phyloP scores from a whole-genome alignment of 164 flowering plant genomes.

The Vitis amurensis region DNA sequence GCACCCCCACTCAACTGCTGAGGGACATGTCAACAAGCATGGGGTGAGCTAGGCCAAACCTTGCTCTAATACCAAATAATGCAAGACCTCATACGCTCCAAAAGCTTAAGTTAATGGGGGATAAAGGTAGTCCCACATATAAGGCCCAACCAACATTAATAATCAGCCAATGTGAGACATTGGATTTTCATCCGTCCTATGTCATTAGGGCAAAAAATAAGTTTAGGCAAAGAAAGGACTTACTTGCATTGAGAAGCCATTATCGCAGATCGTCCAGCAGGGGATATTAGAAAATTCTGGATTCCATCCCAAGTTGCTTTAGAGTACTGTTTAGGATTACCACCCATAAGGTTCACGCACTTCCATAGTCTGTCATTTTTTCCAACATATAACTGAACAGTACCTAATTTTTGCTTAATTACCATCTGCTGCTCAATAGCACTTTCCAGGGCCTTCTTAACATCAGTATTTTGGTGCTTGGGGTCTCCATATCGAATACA shows the following conservation, averaged over 20 bases:
- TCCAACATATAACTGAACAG: conserved; percentile 52
- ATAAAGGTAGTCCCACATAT: too few relatives aligned
- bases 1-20: too few relatives aligned
- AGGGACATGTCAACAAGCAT: too few relatives aligned
- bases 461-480: conserved; percentile 59
- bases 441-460: conserved; percentile 60
- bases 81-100: too few relatives aligned
- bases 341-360: conserved; percentile 69
- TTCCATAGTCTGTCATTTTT: conserved; percentile 71
- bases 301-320: conserved; percentile 66
- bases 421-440: conserved; percentile 75
- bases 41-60: too few relatives aligned
- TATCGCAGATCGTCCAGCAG: conserved; percentile 60
- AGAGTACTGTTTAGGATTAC: conserved; percentile 44
- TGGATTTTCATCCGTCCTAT: too few relatives aligned
- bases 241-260: conserved; percentile 76
- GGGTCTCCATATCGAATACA: conserved; percentile 70
- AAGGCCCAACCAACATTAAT: too few relatives aligned
- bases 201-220: background rate
- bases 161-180: too few relatives aligned
- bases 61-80: too few relatives aligned
- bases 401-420: conserved; percentile 49
- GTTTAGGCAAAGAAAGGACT: background rate
- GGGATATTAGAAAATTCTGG: conserved; percentile 51
- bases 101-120: too few relatives aligned